Evolutionary conservation across 345 rosid species (phyloP), one percentile per base, ranked within the genome.

Genomic region (Melaleuca quinquenervia): DNA sequence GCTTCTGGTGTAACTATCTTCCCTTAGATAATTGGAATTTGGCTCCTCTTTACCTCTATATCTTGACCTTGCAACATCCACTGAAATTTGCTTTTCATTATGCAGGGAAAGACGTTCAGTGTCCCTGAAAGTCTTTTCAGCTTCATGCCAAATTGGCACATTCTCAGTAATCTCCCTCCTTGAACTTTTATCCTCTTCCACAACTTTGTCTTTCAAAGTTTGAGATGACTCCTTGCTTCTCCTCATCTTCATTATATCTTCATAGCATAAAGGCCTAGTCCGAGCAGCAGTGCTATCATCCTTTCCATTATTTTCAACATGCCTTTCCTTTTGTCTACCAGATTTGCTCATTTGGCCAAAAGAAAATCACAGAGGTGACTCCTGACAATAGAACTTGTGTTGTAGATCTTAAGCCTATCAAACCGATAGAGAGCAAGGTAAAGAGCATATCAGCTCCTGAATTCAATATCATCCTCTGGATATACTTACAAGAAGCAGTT

Each of bases 251-350:
- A 94, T 92, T 87, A 97, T 95, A 91, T 94, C 98, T 83, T 94
- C 96, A 83, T 90, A 91, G 85, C 95, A 92, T 88, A 91, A 90
- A 74, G 98, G 98, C 89, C 99, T 94, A 50, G 98, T 95, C 50
- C 98, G 93, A 84, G 99, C 99, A 88, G 98, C 93, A 85, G 96
- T 92, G 85, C 94, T 95, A 83, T 91, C 94, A 85, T 88, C 56
- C 58, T 53, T 56, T 82, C 87, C 56, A 45, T 84, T 89, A 22
- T 50, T 62, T n/a, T 85, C 80, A 48, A 83, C 52, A 74, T 70
- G 87, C 70, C 89, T 86, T 51, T 88, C 95, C 51, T 86, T 93
- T 44, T 70, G 89, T 84, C 85, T 74, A 85, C 89, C 88, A 56
- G 88, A 90, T 90, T 93, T 90, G 50, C 93, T 89, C 98, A 97